phyloP scores from a whole-genome alignment of 2,329 filamentous ascomycete genomes.

The Cladosporium phlei region DNA sequence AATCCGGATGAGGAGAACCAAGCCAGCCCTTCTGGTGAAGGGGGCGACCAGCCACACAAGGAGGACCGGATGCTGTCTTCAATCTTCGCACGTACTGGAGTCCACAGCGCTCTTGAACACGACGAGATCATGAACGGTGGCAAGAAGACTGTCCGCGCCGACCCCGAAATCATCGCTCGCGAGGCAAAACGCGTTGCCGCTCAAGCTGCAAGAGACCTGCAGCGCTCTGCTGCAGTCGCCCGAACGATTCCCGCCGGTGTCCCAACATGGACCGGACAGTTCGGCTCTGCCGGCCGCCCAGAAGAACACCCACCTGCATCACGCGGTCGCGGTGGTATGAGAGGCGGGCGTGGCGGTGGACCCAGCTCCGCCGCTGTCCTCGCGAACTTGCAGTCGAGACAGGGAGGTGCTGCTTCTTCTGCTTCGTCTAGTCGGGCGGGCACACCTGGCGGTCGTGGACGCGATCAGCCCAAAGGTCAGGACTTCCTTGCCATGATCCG shows the following conservation, averaged over 20 bases:
- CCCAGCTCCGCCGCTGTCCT: constrained; percentile 41
- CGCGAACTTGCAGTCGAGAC: constrained; percentile 39
- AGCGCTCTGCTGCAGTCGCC: constrained; percentile 67
- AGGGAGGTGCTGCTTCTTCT: constrained; percentile 32
- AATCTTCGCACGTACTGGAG: constrained; percentile 78
- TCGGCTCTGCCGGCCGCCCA: constrained; percentile 71
- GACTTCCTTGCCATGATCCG: constrained; percentile 57
- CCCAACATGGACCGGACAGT: constrained; percentile 88
- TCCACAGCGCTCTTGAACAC: constrained; percentile 90
- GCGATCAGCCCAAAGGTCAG: constrained; percentile 33
- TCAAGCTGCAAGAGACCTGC: constrained; percentile 70
- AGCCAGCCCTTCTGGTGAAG: constrained; percentile 17
- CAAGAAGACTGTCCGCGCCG: constrained; percentile 61
- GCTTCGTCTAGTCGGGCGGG: constrained; percentile 28
- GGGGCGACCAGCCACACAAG: constrained; percentile 28
- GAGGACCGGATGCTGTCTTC: constrained; percentile 80
- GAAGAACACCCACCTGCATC: constrained; percentile 47
- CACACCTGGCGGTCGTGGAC: constrained; percentile 10
- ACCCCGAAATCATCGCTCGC: constrained; percentile 70
- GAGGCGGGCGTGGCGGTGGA: constrained; percentile 32
- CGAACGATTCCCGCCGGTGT: constrained; percentile 71
- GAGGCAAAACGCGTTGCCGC: constrained; percentile 78
- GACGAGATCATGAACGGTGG: constrained; percentile 82
- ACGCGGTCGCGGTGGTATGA: constrained; percentile 36
- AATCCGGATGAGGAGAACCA: constrained; percentile 24